Evolutionary conservation across 805 yeast species (phyloP).

Genomic region (Starmerella gropengiesseri): DNA sequence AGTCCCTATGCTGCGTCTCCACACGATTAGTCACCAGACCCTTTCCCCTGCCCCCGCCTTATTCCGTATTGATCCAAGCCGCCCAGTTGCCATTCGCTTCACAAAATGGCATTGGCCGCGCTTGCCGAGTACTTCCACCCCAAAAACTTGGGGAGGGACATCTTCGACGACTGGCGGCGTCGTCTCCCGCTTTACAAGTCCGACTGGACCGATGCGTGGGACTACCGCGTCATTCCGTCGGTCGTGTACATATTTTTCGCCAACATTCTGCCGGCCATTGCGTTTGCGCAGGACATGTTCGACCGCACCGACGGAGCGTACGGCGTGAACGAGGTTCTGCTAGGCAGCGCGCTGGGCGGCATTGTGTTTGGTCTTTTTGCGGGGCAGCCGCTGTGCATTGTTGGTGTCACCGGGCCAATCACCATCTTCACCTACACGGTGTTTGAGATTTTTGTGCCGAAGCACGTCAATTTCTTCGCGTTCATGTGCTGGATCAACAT

Average conservation of each 20-base stretch:
- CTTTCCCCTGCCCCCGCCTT: no score
- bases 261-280: constrained; percentile 81
- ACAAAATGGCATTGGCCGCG: no score
- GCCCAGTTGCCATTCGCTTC: no score
- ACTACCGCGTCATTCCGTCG: constrained; percentile 81
- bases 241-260: constrained; percentile 78
- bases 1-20: no score
- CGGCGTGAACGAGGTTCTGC: constrained; percentile 81
- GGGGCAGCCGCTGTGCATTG: constrained; percentile 90
- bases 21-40: no score
- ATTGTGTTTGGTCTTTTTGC: constrained; percentile 72
- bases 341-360: constrained; percentile 82
- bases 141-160: constrained; percentile 7
- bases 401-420: constrained; percentile 96
- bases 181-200: constrained; percentile 51
- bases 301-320: constrained; percentile 77
- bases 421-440: constrained; percentile 87
- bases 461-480: constrained; percentile 52
- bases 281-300: constrained; percentile 95
- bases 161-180: constrained; percentile 15
- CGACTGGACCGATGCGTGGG: constrained; percentile 74
- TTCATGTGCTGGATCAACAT: constrained; percentile 94
- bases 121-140: constrained; percentile 2
- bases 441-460: constrained; percentile 52
- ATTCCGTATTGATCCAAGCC: no score